These are phyloP conservation scores for Acarospora socialis DNA, from an alignment of 2,329 filamentous ascomycete genomes.

Conservation along the genomic window DNA sequence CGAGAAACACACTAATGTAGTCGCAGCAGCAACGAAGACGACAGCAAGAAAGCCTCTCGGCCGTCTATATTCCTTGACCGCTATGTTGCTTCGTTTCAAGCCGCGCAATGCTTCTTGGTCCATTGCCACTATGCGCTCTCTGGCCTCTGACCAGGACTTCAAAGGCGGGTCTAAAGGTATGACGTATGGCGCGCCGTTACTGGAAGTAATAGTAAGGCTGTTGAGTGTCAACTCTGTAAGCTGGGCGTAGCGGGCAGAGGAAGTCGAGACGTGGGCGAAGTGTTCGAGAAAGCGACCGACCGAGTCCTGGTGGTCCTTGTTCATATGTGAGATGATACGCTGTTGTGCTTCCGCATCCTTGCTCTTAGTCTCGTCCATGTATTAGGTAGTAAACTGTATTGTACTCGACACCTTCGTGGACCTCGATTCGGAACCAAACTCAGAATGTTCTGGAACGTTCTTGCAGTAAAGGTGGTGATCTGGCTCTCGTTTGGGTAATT, in stretches of 20 bases:
- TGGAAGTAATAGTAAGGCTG: constrained; percentile 46
- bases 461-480: too few species aligned
- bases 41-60: constrained; percentile 38
- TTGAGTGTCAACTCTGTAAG: constrained; percentile 53
- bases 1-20: constrained; percentile 40
- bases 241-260: constrained; percentile 41
- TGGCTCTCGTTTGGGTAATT: too few species aligned
- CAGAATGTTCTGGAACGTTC: too few species aligned
- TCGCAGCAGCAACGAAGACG: constrained; percentile 40
- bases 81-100: constrained; percentile 46
- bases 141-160: constrained; percentile 50
- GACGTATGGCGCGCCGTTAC: constrained; percentile 29
- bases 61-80: constrained; percentile 37
- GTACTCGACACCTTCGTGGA: too few species aligned
- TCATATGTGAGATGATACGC: constrained; percentile 73
- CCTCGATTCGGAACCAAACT: too few species aligned
- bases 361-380: too few species aligned
- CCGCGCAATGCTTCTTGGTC: constrained; percentile 43
- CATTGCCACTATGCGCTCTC: constrained; percentile 60
- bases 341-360: constrained; percentile 36
- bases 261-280: constrained; percentile 45
- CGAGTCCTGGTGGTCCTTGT: constrained; percentile 62
- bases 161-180: constrained; percentile 60
- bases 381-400: too few species aligned
- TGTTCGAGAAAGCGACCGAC: constrained; percentile 66